Percentiles rank a stretch among this genome's conserved stretches.
Evolutionary conservation across 139 green algal species (phyloP).

Genomic region (Chlamydomonas incerta): DNA sequence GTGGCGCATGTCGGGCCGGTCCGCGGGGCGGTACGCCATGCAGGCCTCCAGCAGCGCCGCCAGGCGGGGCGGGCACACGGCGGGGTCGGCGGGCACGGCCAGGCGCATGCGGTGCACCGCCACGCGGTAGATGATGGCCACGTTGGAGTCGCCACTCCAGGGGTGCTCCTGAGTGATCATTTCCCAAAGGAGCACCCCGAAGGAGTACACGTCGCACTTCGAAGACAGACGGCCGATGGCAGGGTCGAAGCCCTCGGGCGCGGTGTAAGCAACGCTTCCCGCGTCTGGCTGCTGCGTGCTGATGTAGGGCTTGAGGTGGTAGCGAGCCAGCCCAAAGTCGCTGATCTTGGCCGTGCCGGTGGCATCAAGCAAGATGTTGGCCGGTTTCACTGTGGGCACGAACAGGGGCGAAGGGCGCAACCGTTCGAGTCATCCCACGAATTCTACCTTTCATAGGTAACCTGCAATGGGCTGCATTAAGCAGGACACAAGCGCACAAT

Average conservation of each 20-base stretch:
- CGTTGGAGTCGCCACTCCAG: slow-evolving; percentile 50
- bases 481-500: too few species aligned
- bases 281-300: slow-evolving; percentile 42
- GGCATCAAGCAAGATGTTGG: slow-evolving; percentile 38
- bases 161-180: slow-evolving; percentile 45
- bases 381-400: slow-evolving; percentile 54
- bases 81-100: slow-evolving; percentile 5
- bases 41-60: slow-evolving; percentile 21
- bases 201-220: slow-evolving; percentile 60
- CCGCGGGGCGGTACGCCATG: slow-evolving; percentile 24
- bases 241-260: slow-evolving; percentile 58
- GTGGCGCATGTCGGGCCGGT: slow-evolving; percentile 9
- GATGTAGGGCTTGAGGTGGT: slow-evolving; percentile 48
- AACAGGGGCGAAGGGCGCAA: too few species aligned
- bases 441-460: too few species aligned
- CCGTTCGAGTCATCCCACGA: too few species aligned
- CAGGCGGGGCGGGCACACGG: slow-evolving; percentile 22
- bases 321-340: slow-evolving; percentile 41
- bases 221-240: slow-evolving; percentile 53
- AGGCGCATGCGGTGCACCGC: slow-evolving; percentile 46
- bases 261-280: slow-evolving; percentile 56
- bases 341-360: slow-evolving; percentile 30
- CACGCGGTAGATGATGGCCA: slow-evolving; percentile 65
- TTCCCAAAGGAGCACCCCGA: slow-evolving; percentile 51
- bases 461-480: too few species aligned